Evolutionary conservation across 768 basidiomycete genomes (phyloP), one percentile per base, ranked within the genome.

Genomic region (Mycena metata): DNA sequence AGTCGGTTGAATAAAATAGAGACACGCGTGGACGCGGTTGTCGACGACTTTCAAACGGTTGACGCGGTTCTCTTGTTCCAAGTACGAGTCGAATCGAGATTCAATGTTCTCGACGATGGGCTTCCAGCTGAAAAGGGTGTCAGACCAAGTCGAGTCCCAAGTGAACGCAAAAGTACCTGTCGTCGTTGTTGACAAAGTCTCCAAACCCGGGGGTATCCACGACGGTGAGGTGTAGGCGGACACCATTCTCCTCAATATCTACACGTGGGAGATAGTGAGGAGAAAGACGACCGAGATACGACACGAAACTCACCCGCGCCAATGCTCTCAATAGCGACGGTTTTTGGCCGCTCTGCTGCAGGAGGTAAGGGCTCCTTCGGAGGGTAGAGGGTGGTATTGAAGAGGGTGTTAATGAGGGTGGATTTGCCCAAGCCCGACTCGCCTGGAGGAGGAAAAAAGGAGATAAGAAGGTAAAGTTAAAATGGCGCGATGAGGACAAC

Each of bases 171-270:
- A 72, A 70, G 11, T 39, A 95, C 96, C 96, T 96, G 77, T 98
- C 96, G 74, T 98, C 95, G 79, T 99, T 99, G 86, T 99, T 98
- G 77, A 99, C 96, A 80, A 98, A 99, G 80, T 99, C 98, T 69
- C 98, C 98, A 76, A 98, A 99, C 39, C 98, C 98, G 64, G 98
- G 98, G 33, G 96, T 99, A 79, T 99, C 98, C 70, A 99, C 98
- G 69, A 99, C 97, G n/a, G 96, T 99, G 64, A 99, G 83, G 77
- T 96, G 96, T 49, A 99, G 89, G 73, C 96, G 90, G 46, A 99
- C 98, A 66, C 96, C 97, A 67, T 93, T 97, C 85, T 99, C 98
- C 84, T 99, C 97, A 76, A 99, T 99, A 79, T 99, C 98, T 98
- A 80, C 69, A 78, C 73, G 74, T 73, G 77, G 79, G 72, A 43